These are phyloP conservation scores for Oryza officinalis DNA, from an alignment of 176 grass and related monocot genomes.

Conservation along the genomic window DNA sequence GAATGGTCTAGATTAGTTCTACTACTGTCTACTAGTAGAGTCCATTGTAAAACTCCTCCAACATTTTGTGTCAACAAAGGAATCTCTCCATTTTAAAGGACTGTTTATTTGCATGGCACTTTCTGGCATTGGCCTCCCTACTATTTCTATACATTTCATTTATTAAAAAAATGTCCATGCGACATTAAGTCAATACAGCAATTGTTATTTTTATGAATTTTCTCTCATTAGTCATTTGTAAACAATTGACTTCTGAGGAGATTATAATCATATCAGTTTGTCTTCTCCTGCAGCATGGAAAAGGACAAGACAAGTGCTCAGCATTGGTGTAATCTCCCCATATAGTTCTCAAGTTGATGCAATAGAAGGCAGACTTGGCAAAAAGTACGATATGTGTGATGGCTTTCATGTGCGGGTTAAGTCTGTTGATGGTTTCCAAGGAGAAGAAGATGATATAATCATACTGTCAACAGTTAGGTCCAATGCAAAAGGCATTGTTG, in stretches of 20 bases:
- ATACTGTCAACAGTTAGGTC: slow-evolving; percentile 81
- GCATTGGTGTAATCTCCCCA: slow-evolving; percentile 71
- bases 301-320: slow-evolving; percentile 38
- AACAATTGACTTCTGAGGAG: neutral
- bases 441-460: slow-evolving; percentile 78
- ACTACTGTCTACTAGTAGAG: too few species aligned
- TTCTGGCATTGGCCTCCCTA: too few species aligned
- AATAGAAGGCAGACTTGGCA: slow-evolving; percentile 60
- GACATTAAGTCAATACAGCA: too few species aligned
- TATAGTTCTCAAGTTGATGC: slow-evolving; percentile 62
- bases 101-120: too few species aligned
- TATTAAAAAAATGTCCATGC: too few species aligned
- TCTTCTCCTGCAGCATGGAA: slow-evolving; percentile 48
- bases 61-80: too few species aligned
- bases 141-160: too few species aligned
- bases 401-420: slow-evolving; percentile 71
- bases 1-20: too few species aligned
- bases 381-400: slow-evolving; percentile 37
- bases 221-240: neutral
- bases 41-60: too few species aligned
- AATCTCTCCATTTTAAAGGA: too few species aligned
- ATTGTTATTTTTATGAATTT: too few species aligned
- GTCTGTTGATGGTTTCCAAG: slow-evolving; percentile 82
- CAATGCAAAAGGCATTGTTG: slow-evolving; percentile 53
- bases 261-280: neutral